Base-by-base conservation (phyloP, 305 asterid genomes). In the Striga hermonthica region DNA sequence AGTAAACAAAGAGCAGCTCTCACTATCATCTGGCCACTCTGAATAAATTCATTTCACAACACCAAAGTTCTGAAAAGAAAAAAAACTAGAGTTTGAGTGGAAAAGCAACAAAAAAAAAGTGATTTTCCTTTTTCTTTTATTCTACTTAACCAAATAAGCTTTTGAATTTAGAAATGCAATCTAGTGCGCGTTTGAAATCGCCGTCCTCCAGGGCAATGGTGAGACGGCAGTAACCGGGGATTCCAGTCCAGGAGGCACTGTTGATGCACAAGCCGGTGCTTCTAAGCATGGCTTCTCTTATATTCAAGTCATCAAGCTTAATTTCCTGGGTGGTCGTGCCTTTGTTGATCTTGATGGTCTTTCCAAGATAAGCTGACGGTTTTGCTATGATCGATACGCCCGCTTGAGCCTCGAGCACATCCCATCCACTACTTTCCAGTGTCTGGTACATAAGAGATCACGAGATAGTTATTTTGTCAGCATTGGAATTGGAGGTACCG, bases 221-320 rank as follows among this genome's bases (percentile, higher is more conserved):
- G 81, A 94, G 89, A 66, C 98, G 93, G 76, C 98, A 91, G 70
- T 85, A 85, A 13, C 96, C 96, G 4, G 97, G 91, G 60, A 88
- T 82, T 44, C 98, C 98, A 0, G 96, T 94, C 99, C 97, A 94
- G 0, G 82, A 68, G 34, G 90, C 81, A 60, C 99, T 87, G 56
- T 94, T 90, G 81, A 90, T 94, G 85, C 98, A 94, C 77, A 94
- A 74, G 61, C 97, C 96, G 0, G 97, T 91, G 86, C 83, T 68
- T 48, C 57, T 74, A 7, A 88, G 78, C 83, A 94, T 70, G 52
- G 94, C 90, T 62, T 91, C 96, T 71, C 99, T 84, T 68, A 91
- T 83, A 68, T 89, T 94, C 11, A 86, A 74, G 82, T 83, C 87
- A 9, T 86, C 80, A 7, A 94, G 80, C 78, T 83, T 85, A 36